phyloP scores from a whole-genome alignment of 257 asterid genomes.

The Fraxinus cuspidata region DNA sequence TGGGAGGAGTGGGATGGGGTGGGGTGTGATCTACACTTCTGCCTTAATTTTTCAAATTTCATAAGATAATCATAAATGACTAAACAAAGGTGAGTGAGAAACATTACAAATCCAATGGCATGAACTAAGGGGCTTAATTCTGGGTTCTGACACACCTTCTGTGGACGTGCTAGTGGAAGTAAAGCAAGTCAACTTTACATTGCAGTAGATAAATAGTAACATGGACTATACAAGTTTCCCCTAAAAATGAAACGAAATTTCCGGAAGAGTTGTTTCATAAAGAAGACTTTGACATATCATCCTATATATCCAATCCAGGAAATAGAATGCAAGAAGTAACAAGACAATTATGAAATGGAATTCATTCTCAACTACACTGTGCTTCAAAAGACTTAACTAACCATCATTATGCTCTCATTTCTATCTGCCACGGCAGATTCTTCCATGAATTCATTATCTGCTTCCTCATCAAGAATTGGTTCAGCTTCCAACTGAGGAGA shows the following conservation, averaged over 20 bases:
- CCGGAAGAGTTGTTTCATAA: background rate
- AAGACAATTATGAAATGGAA: conserved; percentile 10
- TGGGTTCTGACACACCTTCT: too few relatives aligned
- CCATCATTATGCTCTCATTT: conserved; percentile 39
- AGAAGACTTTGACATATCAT: background rate
- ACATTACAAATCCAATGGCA: too few relatives aligned
- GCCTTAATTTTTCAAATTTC: too few relatives aligned
- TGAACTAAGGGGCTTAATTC: too few relatives aligned
- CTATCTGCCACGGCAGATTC: conserved; percentile 32
- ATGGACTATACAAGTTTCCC: background rate
- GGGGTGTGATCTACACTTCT: too few relatives aligned
- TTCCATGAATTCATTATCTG: conserved; percentile 24
- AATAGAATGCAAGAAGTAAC: background rate
- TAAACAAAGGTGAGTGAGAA: too few relatives aligned
- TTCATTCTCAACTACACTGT: background rate
- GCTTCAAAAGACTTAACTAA: conserved; percentile 35
- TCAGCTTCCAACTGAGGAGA: conserved; percentile 40
- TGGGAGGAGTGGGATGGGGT: too few relatives aligned
- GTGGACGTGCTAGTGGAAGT: too few relatives aligned
- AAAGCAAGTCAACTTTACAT: too few relatives aligned
- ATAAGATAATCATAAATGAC: too few relatives aligned
- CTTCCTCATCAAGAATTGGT: conserved; percentile 38
- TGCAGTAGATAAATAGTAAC: background rate
- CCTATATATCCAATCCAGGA: background rate
- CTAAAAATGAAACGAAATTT: background rate